Evolutionary conservation across 1,284 basidiomycete species (phyloP), one percentile per base, ranked within the genome.

Genomic region (Boletus semigastroideus): DNA sequence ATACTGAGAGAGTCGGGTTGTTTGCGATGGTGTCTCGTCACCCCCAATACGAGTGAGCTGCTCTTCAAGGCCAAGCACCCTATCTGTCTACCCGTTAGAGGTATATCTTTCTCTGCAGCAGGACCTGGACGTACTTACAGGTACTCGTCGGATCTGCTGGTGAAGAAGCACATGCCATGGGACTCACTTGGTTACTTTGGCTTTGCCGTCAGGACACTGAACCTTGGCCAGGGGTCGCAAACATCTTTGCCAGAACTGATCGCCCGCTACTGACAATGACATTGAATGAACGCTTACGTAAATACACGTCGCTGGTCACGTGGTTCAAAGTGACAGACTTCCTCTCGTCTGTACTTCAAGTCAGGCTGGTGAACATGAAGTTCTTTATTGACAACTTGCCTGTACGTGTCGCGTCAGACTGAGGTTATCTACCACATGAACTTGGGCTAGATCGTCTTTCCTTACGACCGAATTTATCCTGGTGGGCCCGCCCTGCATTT

Each of bases 341-440:
- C n/a, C n/a, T n/a, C n/a, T n/a, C n/a, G n/a, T n/a, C n/a, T n/a
- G n/a, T n/a, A n/a, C n/a, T n/a, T n/a, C n/a, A n/a, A n/a, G 34
- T 36, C 33, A 27, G 36, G 27, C 16, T 13, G 27, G 43, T 25
- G 31, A 39, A n/a, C n/a, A 98, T 98, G 95, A 96, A 94, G 78
- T 98, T 98, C 77, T 86, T 82, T 69, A 94, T 98, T 64, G 96
- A 97, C 72, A 92, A 96, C 69, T 78, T 98, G 51, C 93, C 92
- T 58, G 93, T 94, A 49, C 17, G 66, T 60, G 42, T 59, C 46
- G 70, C 30, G 49, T 48, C 17, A 25, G 42, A 40, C 19, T 25
- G 10, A n/a, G 13, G 14, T n/a, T 17, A n/a, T 51, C 19, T 42
- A 28, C 16, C 56, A 14, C 42, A 49, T 37, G 20, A 48, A 56